A percentile compares a stretch with the other conserved stretches of the same genome.
These are phyloP conservation scores for Amylostereum chailletii DNA, from an alignment of 1,284 basidiomycete species.

Conservation along the genomic window DNA sequence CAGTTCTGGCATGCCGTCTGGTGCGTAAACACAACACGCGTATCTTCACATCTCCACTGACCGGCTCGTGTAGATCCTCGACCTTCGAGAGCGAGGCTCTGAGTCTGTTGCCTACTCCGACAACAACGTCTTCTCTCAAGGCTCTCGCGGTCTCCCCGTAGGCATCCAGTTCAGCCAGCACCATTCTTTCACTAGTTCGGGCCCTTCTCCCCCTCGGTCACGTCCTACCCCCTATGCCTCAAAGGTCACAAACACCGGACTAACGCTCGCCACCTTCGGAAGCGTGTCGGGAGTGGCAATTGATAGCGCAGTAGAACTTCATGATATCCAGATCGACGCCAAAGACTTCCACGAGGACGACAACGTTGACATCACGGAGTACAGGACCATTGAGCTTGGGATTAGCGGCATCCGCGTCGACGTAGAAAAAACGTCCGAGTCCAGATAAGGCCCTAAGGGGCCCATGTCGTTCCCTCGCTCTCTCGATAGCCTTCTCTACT, in stretches of 20 bases:
- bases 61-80: slow-evolving; percentile 47
- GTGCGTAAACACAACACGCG: slow-evolving; percentile 25
- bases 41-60: neutral
- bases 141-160: slow-evolving; percentile 21
- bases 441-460: too few species aligned
- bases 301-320: slow-evolving; percentile 25
- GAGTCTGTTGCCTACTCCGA: slow-evolving; percentile 61
- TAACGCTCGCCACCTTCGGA: slow-evolving; percentile 61
- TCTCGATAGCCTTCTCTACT: too few species aligned
- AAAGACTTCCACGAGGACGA: too few species aligned
- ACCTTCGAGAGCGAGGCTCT: slow-evolving; percentile 67
- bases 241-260: slow-evolving; percentile 39
- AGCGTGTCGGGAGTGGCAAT: slow-evolving; percentile 36
- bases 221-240: neutral
- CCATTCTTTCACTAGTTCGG: slow-evolving; percentile 10
- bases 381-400: too few species aligned
- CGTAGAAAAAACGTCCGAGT: neutral
- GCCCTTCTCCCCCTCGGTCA: neutral
- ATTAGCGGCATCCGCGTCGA: neutral
- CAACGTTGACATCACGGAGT: too few species aligned
- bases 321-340: slow-evolving; percentile 19
- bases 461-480: too few species aligned
- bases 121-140: slow-evolving; percentile 17
- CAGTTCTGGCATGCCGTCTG: slow-evolving; percentile 66
- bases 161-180: slow-evolving; percentile 15